Percentiles rank a stretch among this genome's conserved stretches.
Conservation (phyloP, 2,329 filamentous ascomycete genomes). For the Scleromitrula shiraiana region DNA sequence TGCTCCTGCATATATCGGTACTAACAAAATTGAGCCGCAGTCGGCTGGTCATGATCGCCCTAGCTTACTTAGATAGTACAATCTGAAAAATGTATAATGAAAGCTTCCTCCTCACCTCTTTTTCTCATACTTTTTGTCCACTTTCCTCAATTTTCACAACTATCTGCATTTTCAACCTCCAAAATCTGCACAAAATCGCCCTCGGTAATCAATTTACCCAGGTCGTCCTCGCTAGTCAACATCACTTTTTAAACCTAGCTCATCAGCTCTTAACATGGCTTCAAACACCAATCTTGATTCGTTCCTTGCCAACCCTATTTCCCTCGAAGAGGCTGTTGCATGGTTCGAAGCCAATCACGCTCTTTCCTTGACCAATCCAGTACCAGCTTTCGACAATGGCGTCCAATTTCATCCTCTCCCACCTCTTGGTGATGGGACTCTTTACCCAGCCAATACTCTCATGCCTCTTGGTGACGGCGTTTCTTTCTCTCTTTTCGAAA, state of each 20-base stretch:
- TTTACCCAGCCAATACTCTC: too few relatives aligned
- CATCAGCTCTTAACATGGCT: conserved; percentile 9
- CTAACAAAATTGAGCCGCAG: not conserved
- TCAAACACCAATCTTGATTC: conserved; percentile 3
- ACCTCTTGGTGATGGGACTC: too few relatives aligned
- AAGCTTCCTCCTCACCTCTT: not conserved
- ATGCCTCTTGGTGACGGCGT: too few relatives aligned
- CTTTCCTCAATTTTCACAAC: not conserved
- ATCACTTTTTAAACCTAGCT: conserved; percentile 7
- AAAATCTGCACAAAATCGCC: conserved; percentile 6
- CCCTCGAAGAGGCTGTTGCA: conserved; percentile 7
- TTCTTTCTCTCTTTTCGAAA: too few relatives aligned
- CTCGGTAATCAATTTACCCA: not conserved
- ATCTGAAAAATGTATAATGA: conserved; percentile 7
- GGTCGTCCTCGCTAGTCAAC: conserved; percentile 14
- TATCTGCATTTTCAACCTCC: not conserved
- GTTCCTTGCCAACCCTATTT: not conserved
- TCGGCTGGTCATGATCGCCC: not conserved
- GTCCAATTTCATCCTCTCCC: too few relatives aligned
- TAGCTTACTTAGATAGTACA: too few relatives aligned
- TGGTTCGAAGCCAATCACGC: conserved; percentile 11
- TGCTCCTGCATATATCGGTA: not conserved
- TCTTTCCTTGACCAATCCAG: too few relatives aligned
- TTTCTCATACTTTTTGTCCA: conserved; percentile 1
- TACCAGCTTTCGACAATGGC: too few relatives aligned